Evolutionary conservation across 345 rosid species (phyloP).

Genomic region (Odontarrhena argentea): DNA sequence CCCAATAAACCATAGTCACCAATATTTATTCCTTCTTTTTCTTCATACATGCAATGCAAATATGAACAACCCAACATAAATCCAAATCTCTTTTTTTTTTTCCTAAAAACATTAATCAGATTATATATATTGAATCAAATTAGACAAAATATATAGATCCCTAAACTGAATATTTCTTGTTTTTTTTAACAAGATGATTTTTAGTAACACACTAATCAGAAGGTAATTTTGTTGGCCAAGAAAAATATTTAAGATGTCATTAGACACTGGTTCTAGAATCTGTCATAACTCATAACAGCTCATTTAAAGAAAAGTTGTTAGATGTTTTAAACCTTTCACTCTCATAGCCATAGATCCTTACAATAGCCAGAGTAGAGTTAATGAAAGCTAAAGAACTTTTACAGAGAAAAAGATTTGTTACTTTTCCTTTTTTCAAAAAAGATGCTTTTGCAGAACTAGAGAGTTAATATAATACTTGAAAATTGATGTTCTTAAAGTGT

Average conservation of each 20-base stretch:
- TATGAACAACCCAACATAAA: background rate
- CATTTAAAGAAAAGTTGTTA: conserved; percentile 33
- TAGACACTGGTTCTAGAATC: background rate
- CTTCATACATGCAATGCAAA: background rate
- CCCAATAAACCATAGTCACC: conserved; percentile 10
- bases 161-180: too few species aligned
- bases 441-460: conserved; percentile 31
- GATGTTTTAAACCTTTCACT: conserved; percentile 27
- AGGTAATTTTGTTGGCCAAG: background rate
- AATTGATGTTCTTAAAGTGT: conserved; percentile 25
- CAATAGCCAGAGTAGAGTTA: conserved; percentile 19
- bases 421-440: conserved; percentile 12
- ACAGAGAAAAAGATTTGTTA: conserved; percentile 29
- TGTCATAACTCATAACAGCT: background rate
- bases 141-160: too few species aligned
- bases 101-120: too few species aligned
- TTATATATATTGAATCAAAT: too few species aligned
- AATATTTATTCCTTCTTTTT: background rate
- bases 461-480: conserved; percentile 4
- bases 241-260: background rate
- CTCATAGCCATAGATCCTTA: conserved; percentile 12
- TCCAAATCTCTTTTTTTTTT: too few species aligned
- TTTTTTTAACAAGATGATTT: too few species aligned
- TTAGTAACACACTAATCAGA: too few species aligned
- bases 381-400: conserved; percentile 39